These are phyloP conservation scores for Elsinoe australis DNA, from an alignment of 2,329 filamentous ascomycete species.

Conservation along the genomic window DNA sequence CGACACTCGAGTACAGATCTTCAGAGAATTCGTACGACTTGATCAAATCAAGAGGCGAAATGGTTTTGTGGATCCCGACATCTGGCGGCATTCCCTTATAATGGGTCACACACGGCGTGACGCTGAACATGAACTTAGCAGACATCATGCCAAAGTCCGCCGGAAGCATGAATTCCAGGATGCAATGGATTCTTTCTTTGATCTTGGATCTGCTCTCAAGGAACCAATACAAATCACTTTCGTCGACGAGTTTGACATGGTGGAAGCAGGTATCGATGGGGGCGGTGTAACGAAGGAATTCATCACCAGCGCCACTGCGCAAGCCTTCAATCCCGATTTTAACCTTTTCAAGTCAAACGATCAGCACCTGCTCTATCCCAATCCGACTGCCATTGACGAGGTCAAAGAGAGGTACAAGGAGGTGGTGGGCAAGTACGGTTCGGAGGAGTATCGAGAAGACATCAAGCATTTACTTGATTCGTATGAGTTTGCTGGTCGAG, in stretches of 20 bases:
- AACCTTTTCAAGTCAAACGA: slow-evolving; percentile 73
- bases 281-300: slow-evolving; percentile 98
- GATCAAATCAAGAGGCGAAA: slow-evolving; percentile 66
- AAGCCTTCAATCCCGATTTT: slow-evolving; percentile 60
- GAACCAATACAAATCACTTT: slow-evolving; percentile 97
- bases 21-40: slow-evolving; percentile 80
- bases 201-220: slow-evolving; percentile 73
- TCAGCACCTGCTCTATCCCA: slow-evolving; percentile 80
- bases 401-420: slow-evolving; percentile 10
- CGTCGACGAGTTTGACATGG: slow-evolving; percentile 77
- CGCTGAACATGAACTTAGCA: slow-evolving; percentile 40
- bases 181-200: slow-evolving; percentile 75
- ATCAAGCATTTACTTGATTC: slow-evolving; percentile 58
- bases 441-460: slow-evolving; percentile 52
- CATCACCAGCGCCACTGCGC: slow-evolving; percentile 74
- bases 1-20: slow-evolving; percentile 81
- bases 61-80: slow-evolving; percentile 63
- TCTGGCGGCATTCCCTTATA: slow-evolving; percentile 54
- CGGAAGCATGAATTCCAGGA: slow-evolving; percentile 76
- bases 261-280: slow-evolving; percentile 91
- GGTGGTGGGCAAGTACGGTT: slow-evolving; percentile 37
- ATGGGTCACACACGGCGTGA: slow-evolving; percentile 20
- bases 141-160: slow-evolving; percentile 67
- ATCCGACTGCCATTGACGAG: slow-evolving; percentile 51
- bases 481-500: slow-evolving; percentile 85